Percentiles rank a stretch among this genome's conserved stretches.
These are phyloP conservation scores for Trichoderma semiorbis DNA, from an alignment of 2,329 filamentous ascomycete species.

Conservation along the genomic window DNA sequence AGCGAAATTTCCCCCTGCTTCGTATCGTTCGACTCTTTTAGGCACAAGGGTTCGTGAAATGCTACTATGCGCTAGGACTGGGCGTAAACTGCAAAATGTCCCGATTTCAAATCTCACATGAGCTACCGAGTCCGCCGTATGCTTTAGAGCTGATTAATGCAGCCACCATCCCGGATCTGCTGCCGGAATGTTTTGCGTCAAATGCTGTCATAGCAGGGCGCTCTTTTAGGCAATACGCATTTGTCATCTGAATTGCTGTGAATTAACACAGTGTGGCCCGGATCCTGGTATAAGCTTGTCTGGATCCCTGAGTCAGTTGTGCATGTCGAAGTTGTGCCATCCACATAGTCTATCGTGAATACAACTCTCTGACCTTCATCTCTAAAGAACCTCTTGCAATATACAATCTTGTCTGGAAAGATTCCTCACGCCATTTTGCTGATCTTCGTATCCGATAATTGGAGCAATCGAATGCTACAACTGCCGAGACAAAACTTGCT, in stretches of 20 bases:
- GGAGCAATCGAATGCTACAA: neutral
- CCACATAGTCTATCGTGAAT: neutral
- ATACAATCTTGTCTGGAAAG: neutral
- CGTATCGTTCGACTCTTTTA: neutral
- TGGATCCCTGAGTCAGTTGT: neutral
- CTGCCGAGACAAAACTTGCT: neutral
- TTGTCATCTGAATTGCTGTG: neutral
- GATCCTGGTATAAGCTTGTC: neutral
- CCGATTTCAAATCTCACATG: neutral
- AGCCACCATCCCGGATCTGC: neutral
- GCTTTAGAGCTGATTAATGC: neutral
- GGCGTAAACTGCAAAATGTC: neutral
- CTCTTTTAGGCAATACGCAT: neutral
- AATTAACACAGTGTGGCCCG: neutral
- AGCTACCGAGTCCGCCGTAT: neutral
- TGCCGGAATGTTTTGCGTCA: neutral
- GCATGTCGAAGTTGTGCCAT: neutral
- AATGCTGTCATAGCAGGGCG: neutral
- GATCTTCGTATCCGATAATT: neutral
- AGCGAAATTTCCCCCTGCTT: neutral
- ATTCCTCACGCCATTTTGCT: neutral
- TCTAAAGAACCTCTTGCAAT: neutral
- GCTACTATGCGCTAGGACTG: neutral
- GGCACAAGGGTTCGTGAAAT: neutral
- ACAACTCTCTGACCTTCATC: neutral